Conservation (phyloP, 805 yeast species). For the Starmerella vitae region DNA sequence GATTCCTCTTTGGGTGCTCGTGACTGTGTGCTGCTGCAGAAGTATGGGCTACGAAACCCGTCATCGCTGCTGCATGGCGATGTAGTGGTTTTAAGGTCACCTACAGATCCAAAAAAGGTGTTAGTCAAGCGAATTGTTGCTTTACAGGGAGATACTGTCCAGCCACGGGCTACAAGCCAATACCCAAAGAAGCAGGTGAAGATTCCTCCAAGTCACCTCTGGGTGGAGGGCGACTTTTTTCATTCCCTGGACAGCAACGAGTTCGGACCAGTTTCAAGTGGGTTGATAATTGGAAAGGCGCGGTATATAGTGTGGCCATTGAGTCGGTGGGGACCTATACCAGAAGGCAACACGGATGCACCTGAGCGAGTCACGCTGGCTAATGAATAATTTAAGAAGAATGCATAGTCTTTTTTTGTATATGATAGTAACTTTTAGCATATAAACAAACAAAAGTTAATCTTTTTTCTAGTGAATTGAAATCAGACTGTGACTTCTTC, state of each 20-base stretch:
- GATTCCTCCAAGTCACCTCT: conserved; percentile 68
- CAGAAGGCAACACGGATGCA: conserved; percentile 32
- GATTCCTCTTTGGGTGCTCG: conserved; percentile 31
- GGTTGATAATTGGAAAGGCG: conserved; percentile 67
- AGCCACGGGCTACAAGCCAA: conserved; percentile 32
- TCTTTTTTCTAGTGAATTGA: too few relatives aligned
- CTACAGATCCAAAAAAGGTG: conserved; percentile 62
- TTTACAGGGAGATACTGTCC: conserved; percentile 53
- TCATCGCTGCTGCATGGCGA: conserved; percentile 46
- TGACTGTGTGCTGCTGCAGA: conserved; percentile 48
- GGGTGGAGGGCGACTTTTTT: conserved; percentile 91
- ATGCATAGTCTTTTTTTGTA: too few relatives aligned
- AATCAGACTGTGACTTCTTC: too few relatives aligned
- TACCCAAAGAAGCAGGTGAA: conserved; percentile 50
- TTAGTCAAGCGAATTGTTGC: conserved; percentile 72
- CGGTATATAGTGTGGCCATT: conserved; percentile 58
- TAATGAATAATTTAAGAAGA: too few relatives aligned
- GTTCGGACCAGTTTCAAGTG: conserved; percentile 80
- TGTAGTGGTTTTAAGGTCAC: conserved; percentile 64
- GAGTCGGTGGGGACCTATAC: conserved; percentile 38
- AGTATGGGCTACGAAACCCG: conserved; percentile 40
- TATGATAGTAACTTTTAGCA: too few relatives aligned
- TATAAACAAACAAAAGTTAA: too few relatives aligned
- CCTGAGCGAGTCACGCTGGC: background rate
- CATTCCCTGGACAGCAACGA: conserved; percentile 68